Percentiles rank a stretch among this genome's conserved stretches.
These are phyloP conservation scores for Exophiala spinifera DNA, from an alignment of 2,329 filamentous ascomycete species.

Conservation along the genomic window DNA sequence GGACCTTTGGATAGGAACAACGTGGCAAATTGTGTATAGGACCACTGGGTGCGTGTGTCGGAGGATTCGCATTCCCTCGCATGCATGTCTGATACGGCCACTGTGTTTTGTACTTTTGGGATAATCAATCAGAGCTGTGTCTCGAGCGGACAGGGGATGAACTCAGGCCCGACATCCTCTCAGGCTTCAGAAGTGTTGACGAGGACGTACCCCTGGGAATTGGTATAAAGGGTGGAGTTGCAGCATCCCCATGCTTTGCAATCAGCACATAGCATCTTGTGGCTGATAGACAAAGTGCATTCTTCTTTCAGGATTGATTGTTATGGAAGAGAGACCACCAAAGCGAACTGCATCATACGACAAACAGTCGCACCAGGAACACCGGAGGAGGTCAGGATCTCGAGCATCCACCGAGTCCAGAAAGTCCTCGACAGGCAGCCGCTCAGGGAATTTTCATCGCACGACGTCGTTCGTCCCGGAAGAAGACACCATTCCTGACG, in stretches of 20 bases:
- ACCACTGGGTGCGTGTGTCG: background rate
- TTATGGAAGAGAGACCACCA: conserved; percentile 16
- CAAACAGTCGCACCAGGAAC: conserved; percentile 5
- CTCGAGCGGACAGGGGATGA: background rate
- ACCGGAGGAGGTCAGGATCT: conserved; percentile 1
- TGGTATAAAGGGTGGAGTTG: background rate
- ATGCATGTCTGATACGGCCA: conserved; percentile 13
- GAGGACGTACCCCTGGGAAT: background rate
- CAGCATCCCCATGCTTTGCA: background rate
- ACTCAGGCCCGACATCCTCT: conserved; percentile 3
- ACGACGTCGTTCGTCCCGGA: conserved; percentile 1
- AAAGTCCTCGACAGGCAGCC: background rate
- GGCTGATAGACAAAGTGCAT: background rate
- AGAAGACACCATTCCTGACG: background rate
- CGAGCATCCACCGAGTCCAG: background rate
- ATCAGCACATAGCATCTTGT: background rate
- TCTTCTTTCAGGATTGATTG: background rate
- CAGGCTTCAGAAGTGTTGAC: background rate
- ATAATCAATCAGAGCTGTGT: conserved; percentile 18
- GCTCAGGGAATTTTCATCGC: background rate
- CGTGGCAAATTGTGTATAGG: background rate
- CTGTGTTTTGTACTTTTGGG: conserved; percentile 22
- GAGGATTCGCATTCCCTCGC: conserved; percentile 2
- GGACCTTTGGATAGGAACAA: conserved; percentile 5
- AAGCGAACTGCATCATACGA: conserved; percentile 4